phyloP scores from a whole-genome alignment of 1,284 basidiomycete species.

The Volvariella volvacea region DNA sequence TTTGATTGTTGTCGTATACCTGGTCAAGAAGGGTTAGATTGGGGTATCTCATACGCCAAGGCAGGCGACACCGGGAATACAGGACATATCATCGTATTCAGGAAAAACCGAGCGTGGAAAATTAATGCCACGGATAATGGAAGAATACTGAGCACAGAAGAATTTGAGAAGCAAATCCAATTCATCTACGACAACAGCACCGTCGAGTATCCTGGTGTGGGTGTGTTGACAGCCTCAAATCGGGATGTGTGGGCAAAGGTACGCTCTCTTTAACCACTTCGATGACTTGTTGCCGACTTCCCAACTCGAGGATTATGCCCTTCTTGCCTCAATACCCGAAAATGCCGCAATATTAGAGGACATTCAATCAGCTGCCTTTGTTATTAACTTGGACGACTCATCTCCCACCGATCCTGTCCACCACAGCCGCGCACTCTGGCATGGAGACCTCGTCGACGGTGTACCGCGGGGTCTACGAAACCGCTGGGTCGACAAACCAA shows the following conservation, averaged over 20 bases:
- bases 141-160: conserved; percentile 58
- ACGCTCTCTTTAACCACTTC: neutral
- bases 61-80: conserved; percentile 57
- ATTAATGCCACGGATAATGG: conserved; percentile 53
- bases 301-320: conserved; percentile 49
- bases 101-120: conserved; percentile 76
- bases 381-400: conserved; percentile 71
- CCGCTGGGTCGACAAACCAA: conserved; percentile 80
- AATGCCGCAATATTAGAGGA: conserved; percentile 63
- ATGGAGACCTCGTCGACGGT: conserved; percentile 47
- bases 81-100: conserved; percentile 72
- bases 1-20: conserved; percentile 88
- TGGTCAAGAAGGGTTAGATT: conserved; percentile 64
- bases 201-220: conserved; percentile 65
- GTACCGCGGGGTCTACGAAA: conserved; percentile 54
- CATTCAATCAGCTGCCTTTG: conserved; percentile 80
- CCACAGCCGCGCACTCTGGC: conserved; percentile 67
- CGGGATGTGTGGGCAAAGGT: conserved; percentile 84
- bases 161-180: conserved; percentile 72
- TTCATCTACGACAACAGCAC: conserved; percentile 64
- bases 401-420: conserved; percentile 46
- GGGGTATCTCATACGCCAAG: conserved; percentile 65
- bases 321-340: conserved; percentile 44
- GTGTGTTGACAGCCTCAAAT: conserved; percentile 70
- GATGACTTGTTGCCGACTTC: neutral